Evolutionary conservation across 1,284 basidiomycete genomes (phyloP).

Genomic region (Moniliella sp.): DNA sequence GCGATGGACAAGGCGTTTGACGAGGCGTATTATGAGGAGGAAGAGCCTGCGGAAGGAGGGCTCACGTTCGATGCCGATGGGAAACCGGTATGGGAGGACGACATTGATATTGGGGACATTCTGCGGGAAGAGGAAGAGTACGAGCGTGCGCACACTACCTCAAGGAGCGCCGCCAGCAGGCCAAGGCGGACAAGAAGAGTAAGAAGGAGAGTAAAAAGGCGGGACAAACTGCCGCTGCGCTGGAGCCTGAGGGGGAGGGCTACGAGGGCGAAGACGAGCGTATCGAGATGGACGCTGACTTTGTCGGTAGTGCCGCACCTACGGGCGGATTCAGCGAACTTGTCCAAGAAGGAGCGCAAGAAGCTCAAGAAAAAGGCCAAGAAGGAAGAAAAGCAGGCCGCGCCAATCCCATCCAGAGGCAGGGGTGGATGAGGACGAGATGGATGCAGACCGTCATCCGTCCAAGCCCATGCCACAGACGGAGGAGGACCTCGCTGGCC

Average conservation of each 20-base stretch:
- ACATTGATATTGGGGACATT: slow-evolving; percentile 59
- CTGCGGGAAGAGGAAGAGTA: slow-evolving; percentile 35
- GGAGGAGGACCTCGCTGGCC: background rate
- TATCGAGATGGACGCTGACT: slow-evolving; percentile 55
- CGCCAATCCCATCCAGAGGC: slow-evolving; percentile 5
- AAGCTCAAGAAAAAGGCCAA: slow-evolving; percentile 25
- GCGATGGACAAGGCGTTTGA: slow-evolving; percentile 22
- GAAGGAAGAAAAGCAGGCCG: slow-evolving; percentile 10
- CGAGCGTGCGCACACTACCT: slow-evolving; percentile 7
- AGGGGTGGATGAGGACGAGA: slow-evolving; percentile 22
- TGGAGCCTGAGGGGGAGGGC: background rate
- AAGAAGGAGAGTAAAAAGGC: no score
- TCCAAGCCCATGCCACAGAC: background rate
- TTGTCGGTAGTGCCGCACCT: slow-evolving; percentile 24
- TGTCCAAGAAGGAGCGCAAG: slow-evolving; percentile 65
- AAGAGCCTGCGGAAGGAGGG: slow-evolving; percentile 1
- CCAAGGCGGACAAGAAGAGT: slow-evolving; percentile 41
- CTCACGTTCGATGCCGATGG: slow-evolving; percentile 26
- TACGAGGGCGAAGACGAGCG: slow-evolving; percentile 36
- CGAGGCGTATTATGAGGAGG: slow-evolving; percentile 17
- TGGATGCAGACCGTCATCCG: slow-evolving; percentile 8
- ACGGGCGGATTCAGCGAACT: slow-evolving; percentile 34
- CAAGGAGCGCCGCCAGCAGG: slow-evolving; percentile 37
- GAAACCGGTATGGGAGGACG: slow-evolving; percentile 72
- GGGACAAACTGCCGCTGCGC: no score